Base-by-base conservation (phyloP, 2,329 filamentous ascomycete genomes). In the Penicillium janthinellum region DNA sequence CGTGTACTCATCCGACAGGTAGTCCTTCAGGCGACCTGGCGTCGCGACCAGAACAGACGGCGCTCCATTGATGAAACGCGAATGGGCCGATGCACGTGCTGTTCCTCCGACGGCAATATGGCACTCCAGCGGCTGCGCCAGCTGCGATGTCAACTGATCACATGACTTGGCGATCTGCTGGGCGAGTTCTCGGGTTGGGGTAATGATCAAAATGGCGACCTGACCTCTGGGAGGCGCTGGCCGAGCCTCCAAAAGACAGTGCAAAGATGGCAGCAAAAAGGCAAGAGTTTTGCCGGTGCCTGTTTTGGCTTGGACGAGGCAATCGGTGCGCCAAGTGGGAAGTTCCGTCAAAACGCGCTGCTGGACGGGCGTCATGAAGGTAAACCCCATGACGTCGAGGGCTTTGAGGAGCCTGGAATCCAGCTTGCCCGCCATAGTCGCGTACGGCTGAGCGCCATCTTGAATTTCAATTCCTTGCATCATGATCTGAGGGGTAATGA, bases 311-410 rank as follows among this genome's bases (percentile, higher is more conserved):
- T 84, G 82, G 35, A 84, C 84, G 37, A 85, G 78, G 62, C 82
- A 84, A 66, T 85, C 83, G 49, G 78, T 78, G 41, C 76, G 77
- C 70, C 79, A 78, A 41, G 70, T 75, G 7, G 82, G 82, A 28
- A 85, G 74, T 60, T 83, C 78, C 2, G 74, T 80, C 57, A 85
- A 71, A 5, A 84, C 82, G 67, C 81, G 81, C 53, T 83, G 78
- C 65, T 85, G 83, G 12, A 85, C 83, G 2, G 83, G 81, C 6
- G 81, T 81, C 82, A 84, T 83, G 64, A 58, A 63, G n/a, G 68
- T 63, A 55, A 77, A 76, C 0, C 67, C 69, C 70, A 73, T 70
- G 57, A 71, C 70, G 10, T 69, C 62, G 25, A 77, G 60, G 49
- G 69, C 73, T 61, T 74, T 57, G 5, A 77, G 64, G 6, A 77